Conservation (phyloP, 768 basidiomycete genomes). For the Amanita thiersii region DNA sequence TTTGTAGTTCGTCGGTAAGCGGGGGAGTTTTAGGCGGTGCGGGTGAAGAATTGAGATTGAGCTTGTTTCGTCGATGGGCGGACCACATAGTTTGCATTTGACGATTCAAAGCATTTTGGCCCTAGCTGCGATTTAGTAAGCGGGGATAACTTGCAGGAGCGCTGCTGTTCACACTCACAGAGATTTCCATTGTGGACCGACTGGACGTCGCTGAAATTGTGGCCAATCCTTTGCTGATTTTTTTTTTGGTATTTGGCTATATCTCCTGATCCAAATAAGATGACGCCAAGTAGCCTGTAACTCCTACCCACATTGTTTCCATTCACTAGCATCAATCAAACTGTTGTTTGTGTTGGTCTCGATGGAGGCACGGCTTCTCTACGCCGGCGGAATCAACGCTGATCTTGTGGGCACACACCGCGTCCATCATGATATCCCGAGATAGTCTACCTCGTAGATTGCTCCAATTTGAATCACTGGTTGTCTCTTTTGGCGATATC, state of each 20-base stretch:
- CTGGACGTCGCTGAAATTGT: neutral
- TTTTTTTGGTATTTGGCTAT: conserved; percentile 7
- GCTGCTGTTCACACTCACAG: conserved; percentile 15
- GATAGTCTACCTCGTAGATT: too few species aligned
- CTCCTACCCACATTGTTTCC: too few species aligned
- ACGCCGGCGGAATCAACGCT: neutral
- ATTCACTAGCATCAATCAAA: too few species aligned
- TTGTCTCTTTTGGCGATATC: neutral
- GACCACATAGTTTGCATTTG: conserved; percentile 81
- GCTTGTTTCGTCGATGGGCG: conserved; percentile 49
- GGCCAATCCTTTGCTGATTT: neutral
- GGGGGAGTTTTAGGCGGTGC: conserved; percentile 13
- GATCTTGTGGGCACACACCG: conserved; percentile 3
- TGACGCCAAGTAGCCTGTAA: too few species aligned
- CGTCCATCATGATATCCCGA: too few species aligned
- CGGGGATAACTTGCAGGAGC: neutral
- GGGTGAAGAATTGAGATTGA: conserved; percentile 54
- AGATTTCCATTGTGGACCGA: conserved; percentile 16
- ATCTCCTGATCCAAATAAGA: neutral
- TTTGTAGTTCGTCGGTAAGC: conserved; percentile 10
- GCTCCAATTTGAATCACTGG: neutral
- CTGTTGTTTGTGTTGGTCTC: too few species aligned
- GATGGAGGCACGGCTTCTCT: neutral
- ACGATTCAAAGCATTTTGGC: conserved; percentile 64
- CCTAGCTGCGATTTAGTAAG: conserved; percentile 50